These are phyloP conservation scores for Verbascum thapsus DNA, from an alignment of 257 asterid species.

Conservation along the genomic window DNA sequence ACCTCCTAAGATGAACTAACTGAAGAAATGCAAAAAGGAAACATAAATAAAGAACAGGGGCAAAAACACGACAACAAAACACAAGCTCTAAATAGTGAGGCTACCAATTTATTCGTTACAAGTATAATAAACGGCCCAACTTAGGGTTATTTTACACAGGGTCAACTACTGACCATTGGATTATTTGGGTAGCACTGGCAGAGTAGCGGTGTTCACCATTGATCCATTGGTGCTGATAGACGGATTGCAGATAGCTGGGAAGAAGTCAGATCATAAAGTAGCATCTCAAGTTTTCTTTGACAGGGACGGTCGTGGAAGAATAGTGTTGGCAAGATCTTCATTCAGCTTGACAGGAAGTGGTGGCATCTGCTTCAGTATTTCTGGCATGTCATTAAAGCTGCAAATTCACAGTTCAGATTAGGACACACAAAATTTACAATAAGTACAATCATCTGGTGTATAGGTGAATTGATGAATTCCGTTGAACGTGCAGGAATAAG, in stretches of 20 bases:
- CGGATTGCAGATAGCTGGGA: no score
- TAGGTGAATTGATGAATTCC: no score
- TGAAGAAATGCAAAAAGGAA: constrained; percentile 20
- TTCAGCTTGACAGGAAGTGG: constrained; percentile 86
- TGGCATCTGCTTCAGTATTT: constrained; percentile 82
- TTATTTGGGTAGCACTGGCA: no score
- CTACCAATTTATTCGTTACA: constrained; percentile 19
- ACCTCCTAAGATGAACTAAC: constrained; percentile 20
- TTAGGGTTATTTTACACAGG: background rate
- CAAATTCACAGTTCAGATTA: constrained; percentile 30
- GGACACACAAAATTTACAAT: background rate
- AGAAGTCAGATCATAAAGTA: constrained; percentile 30
- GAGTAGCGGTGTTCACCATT: no score
- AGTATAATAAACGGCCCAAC: constrained; percentile 4
- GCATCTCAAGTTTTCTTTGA: constrained; percentile 52
- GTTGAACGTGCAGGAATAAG: no score
- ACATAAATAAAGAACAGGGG: constrained; percentile 24
- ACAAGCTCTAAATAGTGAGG: constrained; percentile 12
- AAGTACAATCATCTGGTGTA: background rate
- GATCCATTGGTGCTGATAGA: no score
- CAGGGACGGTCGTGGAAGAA: constrained; percentile 48
- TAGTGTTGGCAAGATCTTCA: constrained; percentile 63
- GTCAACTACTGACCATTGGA: no score
- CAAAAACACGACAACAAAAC: background rate
- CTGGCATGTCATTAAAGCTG: constrained; percentile 63